Percentiles rank a stretch among this genome's conserved stretches.
Conservation (phyloP, 805 yeast genomes). For the Jamesozyma spencerorum region DNA sequence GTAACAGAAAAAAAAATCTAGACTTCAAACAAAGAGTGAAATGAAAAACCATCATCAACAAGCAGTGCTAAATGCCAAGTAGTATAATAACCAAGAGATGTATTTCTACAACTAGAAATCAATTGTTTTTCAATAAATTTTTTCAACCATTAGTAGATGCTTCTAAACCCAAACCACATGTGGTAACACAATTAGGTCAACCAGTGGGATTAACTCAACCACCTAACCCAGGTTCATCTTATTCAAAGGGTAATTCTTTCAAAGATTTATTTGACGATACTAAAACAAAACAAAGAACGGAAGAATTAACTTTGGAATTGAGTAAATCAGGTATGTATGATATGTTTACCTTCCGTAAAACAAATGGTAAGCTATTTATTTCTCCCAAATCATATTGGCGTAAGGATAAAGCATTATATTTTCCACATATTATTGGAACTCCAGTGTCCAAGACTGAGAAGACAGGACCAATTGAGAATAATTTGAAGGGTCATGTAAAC, state of each 20-base stretch:
- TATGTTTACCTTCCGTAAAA: slow-evolving; percentile 54
- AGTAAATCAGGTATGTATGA: slow-evolving; percentile 62
- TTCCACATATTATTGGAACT: slow-evolving; percentile 67
- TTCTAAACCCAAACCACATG: slow-evolving; percentile 29
- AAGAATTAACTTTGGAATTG: slow-evolving; percentile 52
- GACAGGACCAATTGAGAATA: slow-evolving; percentile 21
- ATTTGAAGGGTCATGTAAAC: slow-evolving; percentile 23
- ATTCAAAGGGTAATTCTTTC: slow-evolving; percentile 36
- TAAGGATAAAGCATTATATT: slow-evolving; percentile 60
- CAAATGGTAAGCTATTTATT: slow-evolving; percentile 75
- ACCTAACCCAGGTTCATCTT: slow-evolving; percentile 27
- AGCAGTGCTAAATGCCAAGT: background rate
- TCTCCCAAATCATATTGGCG: slow-evolving; percentile 78
- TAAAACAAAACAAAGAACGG: slow-evolving; percentile 39
- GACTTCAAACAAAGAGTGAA: no score
- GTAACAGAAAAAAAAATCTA: no score
- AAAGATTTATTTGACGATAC: slow-evolving; percentile 42
- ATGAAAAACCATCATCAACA: no score
- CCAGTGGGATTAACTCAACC: slow-evolving; percentile 39
- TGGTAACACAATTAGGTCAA: slow-evolving; percentile 29
- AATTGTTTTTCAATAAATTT: slow-evolving; percentile 25
- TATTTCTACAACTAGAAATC: slow-evolving; percentile 3
- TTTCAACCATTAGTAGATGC: slow-evolving; percentile 31
- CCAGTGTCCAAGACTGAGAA: slow-evolving; percentile 33
- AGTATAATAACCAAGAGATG: slow-evolving; percentile 6